Conservation (phyloP, 1,284 basidiomycete genomes). For the Puccinia triticina region DNA sequence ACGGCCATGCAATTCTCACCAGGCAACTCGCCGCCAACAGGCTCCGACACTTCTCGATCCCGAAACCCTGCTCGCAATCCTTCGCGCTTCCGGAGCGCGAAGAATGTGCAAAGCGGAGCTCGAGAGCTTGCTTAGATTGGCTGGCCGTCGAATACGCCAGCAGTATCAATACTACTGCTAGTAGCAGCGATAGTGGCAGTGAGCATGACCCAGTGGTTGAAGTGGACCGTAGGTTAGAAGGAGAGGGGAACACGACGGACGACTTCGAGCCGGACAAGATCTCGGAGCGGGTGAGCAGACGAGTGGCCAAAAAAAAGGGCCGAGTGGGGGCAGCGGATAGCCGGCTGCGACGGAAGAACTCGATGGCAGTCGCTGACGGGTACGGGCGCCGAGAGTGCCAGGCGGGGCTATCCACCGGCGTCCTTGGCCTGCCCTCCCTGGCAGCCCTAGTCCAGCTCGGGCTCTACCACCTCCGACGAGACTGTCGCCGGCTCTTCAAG, state of each 20-base stretch:
- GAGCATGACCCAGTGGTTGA: neutral
- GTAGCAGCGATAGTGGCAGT: neutral
- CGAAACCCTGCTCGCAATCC: neutral
- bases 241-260: neutral
- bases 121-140: conserved; percentile 38
- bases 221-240: neutral
- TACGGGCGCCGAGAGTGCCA: neutral
- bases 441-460: neutral
- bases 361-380: no score
- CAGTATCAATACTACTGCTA: neutral
- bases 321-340: no score
- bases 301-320: neutral
- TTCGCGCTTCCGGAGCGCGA: conserved; percentile 20
- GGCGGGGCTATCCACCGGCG: neutral
- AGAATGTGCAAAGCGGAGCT: conserved; percentile 31
- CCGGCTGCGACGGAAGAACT: neutral
- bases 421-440: conserved; percentile 2
- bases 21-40: conserved; percentile 37
- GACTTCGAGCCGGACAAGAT: conserved; percentile 16
- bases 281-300: conserved; percentile 11
- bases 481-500: neutral
- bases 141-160: conserved; percentile 37
- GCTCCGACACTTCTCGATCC: conserved; percentile 41
- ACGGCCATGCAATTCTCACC: conserved; percentile 45
- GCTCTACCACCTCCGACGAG: neutral